Evolutionary conservation across 306 rosid genomes (phyloP), one percentile per base, ranked within the genome.

Genomic region (Quercus agrifolia): DNA sequence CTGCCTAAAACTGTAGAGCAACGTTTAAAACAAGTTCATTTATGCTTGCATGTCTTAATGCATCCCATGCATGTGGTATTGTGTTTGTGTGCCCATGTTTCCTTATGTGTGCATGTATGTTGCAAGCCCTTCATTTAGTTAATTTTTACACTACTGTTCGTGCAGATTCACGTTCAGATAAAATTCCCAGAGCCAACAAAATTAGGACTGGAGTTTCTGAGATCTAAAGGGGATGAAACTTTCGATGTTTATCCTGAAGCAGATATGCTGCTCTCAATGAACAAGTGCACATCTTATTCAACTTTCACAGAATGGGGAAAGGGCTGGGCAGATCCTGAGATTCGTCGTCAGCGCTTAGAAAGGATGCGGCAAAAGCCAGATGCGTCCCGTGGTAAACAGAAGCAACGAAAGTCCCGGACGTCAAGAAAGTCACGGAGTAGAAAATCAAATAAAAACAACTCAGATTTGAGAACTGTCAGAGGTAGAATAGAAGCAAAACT

Each of bases 321-420:
- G 68, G 97, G 97, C 76, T 94, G 97, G 99, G 99, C 97, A 10
- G 93, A 94, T 89, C 97, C 99, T 56, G 94, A 88, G 89, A 92
- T 94, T 74, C 95, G 97, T 35, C 97, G 85, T 54, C 93, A 90
- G 77, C 91, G 99, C 58, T 85, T 94, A 41, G 87, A 87, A 75
- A 81, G 79, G 79, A 83, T 85, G 70, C 91, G 35, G 54, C 54
- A 3, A 77, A 85, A 79, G 77, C 85, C 69, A 57, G 63, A 25
- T 21, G 57, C 31, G 62, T 20, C 81, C 1, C 31, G 1, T 31
- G 75, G 82, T 18, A 70, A 90, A 71, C 21, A 20, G 66, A 88
- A 56, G 88, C 80, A 13, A 58, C 78, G 35, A 13, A 80, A 84
- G 55, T 70, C 80, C n/a, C 72, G 27, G 35, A 25, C 1, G 1